Evolutionary conservation across 2,329 filamentous ascomycete genomes (phyloP).

Genomic region (Aureobasidium sp.): DNA sequence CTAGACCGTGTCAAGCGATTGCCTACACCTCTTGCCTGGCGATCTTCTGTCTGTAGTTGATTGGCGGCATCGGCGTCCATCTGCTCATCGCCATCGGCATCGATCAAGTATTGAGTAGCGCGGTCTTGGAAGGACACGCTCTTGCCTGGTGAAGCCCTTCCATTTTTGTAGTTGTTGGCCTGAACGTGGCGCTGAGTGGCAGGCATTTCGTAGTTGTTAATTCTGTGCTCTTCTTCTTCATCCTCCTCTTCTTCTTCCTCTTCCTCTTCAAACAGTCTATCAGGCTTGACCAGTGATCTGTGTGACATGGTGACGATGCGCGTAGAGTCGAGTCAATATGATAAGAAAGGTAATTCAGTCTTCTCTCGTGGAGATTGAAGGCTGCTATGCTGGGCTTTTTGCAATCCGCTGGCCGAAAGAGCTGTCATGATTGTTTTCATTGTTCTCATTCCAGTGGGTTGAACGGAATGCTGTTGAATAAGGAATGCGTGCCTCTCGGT

Average conservation of each 20-base stretch:
- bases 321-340: not conserved
- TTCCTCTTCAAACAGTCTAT: not conserved
- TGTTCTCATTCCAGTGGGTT: not conserved
- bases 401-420: not conserved
- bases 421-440: not conserved
- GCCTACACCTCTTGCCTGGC: not conserved
- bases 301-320: not conserved
- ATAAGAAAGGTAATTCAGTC: not conserved
- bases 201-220: not conserved
- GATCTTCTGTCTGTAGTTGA: not conserved
- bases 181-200: not conserved
- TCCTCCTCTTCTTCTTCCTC: not conserved
- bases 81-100: constrained; percentile 36
- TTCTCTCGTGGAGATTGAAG: not conserved
- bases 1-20: not conserved
- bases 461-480: not conserved
- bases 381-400: not conserved
- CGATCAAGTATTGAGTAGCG: not conserved
- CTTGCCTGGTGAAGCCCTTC: not conserved
- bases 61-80: not conserved
- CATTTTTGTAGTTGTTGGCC: not conserved
- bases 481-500: not conserved
- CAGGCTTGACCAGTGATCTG: not conserved
- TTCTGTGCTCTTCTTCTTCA: not conserved
- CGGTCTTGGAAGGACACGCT: not conserved